Base-by-base conservation (phyloP, 768 basidiomycete genomes). In the Suillus fuscotomentosus region DNA sequence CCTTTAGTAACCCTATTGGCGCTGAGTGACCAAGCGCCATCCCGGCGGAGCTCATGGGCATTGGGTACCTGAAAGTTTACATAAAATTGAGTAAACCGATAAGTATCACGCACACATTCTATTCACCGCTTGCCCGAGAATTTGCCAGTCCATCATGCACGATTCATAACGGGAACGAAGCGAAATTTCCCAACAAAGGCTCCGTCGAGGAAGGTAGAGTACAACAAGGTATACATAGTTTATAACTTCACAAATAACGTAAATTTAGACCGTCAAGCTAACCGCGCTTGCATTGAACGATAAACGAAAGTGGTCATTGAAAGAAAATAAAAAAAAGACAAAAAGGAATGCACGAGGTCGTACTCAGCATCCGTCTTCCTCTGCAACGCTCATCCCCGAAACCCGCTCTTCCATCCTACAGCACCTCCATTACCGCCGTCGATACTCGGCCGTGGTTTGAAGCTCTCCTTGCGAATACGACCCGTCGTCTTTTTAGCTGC, bases 381-480 rank as follows among this genome's bases (percentile, higher is more conserved):
- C 86, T 69, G 76, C 79, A 22, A 85, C 80, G 63, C 72, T 73
- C 17, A 39, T 56, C 3, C 69, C 17, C 77, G 76, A 70, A 74
- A 76, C 63, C 77, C 79, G 24, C 67, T 74, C 62, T 56, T 62
- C 65, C 60, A 66, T 13, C 63, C 53, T n/a, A 8, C 55, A 38
- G 14, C 45, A 3, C 54, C 50, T 7, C 57, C 48, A 36, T 64
- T 64, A 38, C 24, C 75, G 68, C 76, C 80, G 67, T 93, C 92
- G 22, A 87, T 75, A 69, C 92, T 94, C 50, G 91, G 85, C 42
- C 93, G 81, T 11, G 93, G 93, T 72, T 86, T 91, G 75, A 94
- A 95, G 75, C 92, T 94, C 78, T 94, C 92, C 67, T 89, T 81
- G 65, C 82, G 76, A 47, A 84, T 84, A 60, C 86, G 77, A 47